phyloP scores from a whole-genome alignment of 257 asterid genomes.

The Solanum habrochaites region DNA sequence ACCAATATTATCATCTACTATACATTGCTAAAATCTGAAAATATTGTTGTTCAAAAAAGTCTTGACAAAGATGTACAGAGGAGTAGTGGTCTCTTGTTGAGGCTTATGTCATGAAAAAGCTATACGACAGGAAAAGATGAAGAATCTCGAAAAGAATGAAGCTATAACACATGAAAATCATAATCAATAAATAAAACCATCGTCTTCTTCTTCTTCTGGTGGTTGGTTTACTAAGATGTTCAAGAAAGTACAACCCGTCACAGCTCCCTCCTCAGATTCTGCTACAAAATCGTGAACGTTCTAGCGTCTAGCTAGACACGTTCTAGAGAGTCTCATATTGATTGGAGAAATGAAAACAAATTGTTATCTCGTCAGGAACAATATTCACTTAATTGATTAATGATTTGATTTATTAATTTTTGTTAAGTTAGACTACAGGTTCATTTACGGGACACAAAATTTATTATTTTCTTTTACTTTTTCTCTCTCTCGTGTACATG shows the following conservation, averaged over 20 bases:
- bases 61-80: constrained; percentile 18
- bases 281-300: neutral
- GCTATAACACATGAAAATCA: neutral
- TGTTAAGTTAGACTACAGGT: too few relatives aligned
- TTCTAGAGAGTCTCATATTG: neutral
- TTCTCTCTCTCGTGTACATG: neutral
- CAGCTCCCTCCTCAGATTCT: neutral
- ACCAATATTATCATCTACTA: neutral
- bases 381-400: neutral
- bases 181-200: neutral
- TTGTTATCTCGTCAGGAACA: neutral
- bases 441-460: neutral
- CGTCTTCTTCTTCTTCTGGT: neutral
- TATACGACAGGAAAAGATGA: constrained; percentile 39
- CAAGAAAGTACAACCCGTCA: neutral
- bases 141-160: neutral
- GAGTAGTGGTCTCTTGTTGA: constrained; percentile 27
- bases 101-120: constrained; percentile 25
- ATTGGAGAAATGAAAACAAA: neutral
- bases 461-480: too few relatives aligned
- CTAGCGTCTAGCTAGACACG: neutral
- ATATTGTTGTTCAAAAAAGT: neutral
- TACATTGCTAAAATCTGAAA: neutral
- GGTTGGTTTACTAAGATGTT: neutral
- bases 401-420: neutral